Evolutionary conservation across 495 filamentous ascomycete species (phyloP), one percentile per base, ranked within the genome.

Genomic region (Aspergillus biplanus): DNA sequence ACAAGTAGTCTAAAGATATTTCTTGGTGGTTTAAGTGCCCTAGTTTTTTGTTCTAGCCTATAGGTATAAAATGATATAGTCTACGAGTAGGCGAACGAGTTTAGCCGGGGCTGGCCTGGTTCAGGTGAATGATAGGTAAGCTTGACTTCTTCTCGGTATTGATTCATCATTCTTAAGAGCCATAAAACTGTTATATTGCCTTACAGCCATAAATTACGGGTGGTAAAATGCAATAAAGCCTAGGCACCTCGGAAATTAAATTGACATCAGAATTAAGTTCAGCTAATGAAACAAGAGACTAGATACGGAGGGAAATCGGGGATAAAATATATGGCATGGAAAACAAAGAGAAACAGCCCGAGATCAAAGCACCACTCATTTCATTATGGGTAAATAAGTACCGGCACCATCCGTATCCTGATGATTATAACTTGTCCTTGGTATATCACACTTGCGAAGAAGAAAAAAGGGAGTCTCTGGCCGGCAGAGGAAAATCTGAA

Each of bases 401-500:
- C 52, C 42, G 42, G 37, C 59, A 35, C 31, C 31, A 58, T 33
- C 13, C 13, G 4, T n/a, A 54, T 54, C 31, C 52, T 11, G 27
- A 34, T 33, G 11, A 33, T 6, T n/a, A 46, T 47, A 57, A 27
- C 33, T 57, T 34, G 31, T 31, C 32, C 44, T 47, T 21, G 44
- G 44, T 32, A 35, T 52, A 46, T 52, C n/a, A 32, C 39, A 53
- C 44, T 42, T 57, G 16, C 9, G 34, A 50, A 18, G 37, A 42
- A 42, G 15, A 21, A 50, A 12, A 33, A 42, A 42, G 15, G 34
- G 15, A 15, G 6, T 7, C 62, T 66, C 67, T 65, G 67, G 50
- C 68, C 65, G 48, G 68, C 68, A 70, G 68, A 69, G 54, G 16
- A 57, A 53, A 46, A 33, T 32, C 33, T 37, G 5, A 27, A 35